Conservation (phyloP, 1,284 basidiomycete genomes). For the Moesziomyces parantarcticus region DNA sequence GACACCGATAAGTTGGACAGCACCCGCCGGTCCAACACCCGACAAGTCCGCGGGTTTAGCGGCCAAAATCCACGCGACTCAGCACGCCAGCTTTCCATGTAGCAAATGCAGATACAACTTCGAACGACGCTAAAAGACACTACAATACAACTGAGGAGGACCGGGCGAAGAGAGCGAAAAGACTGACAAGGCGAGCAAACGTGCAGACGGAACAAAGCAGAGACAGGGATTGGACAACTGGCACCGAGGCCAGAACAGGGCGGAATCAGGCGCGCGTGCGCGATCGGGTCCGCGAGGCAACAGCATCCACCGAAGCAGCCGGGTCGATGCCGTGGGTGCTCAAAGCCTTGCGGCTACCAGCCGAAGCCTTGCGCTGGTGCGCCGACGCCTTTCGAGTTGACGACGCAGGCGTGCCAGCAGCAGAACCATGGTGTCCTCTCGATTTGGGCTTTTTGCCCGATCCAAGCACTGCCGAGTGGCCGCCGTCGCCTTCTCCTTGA, state of each 20-base stretch:
- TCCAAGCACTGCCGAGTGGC: neutral
- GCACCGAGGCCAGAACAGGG: too few relatives aligned
- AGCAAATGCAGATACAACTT: neutral
- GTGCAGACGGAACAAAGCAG: neutral
- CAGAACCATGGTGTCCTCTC: neutral
- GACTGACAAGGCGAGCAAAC: neutral
- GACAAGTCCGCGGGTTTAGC: neutral
- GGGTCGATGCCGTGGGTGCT: conserved; percentile 1
- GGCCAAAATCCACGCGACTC: neutral
- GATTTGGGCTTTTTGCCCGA: conserved; percentile 29
- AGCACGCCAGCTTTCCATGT: neutral
- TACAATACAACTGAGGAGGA: neutral
- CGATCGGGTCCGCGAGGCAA: conserved; percentile 41
- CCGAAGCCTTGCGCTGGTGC: conserved; percentile 26
- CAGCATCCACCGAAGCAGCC: conserved; percentile 11
- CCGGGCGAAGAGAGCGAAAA: neutral
- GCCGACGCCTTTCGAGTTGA: conserved; percentile 14
- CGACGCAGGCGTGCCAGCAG: neutral
- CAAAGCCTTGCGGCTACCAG: conserved; percentile 22
- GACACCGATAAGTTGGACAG: neutral
- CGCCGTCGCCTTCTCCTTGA: neutral
- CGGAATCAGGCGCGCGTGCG: conserved; percentile 20
- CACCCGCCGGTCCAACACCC: neutral
- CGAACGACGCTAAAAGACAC: neutral
- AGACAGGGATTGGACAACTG: neutral